Percentiles rank a stretch among this genome's conserved stretches.
Evolutionary conservation across 495 filamentous ascomycete genomes (phyloP).

Genomic region (Antarctomyces pellizariae): DNA sequence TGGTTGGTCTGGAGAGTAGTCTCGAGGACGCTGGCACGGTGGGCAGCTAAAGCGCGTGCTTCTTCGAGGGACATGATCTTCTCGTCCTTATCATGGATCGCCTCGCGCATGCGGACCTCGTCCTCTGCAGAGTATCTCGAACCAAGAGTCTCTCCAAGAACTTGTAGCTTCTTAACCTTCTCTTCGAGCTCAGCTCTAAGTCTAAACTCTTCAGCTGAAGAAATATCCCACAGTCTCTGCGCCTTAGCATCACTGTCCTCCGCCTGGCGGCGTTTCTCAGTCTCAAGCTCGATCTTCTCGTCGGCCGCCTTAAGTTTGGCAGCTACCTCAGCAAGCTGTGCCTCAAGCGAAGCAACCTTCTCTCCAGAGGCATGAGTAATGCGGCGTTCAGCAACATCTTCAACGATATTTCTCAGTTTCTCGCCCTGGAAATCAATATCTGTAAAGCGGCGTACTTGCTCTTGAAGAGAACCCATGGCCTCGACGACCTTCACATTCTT

Average conservation of each 20-base stretch:
- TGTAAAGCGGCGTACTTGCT: conserved; percentile 21
- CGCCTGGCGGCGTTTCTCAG: conserved; percentile 36
- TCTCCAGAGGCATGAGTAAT: conserved; percentile 19
- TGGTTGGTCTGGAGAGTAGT: conserved; percentile 38
- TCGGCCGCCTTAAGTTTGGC: conserved; percentile 24
- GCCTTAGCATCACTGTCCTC: conserved; percentile 53
- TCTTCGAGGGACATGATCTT: conserved; percentile 18
- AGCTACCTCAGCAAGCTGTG: conserved; percentile 21
- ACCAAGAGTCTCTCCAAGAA: no score
- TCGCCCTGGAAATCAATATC: conserved; percentile 24
- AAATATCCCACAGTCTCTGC: conserved; percentile 40
- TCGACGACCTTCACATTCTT: conserved; percentile 17
- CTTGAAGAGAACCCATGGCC: conserved; percentile 25
- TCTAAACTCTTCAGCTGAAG: conserved; percentile 44
- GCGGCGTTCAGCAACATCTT: conserved; percentile 29
- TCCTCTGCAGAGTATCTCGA: no score
- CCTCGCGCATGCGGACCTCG: conserved; percentile 10
- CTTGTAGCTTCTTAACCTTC: no score
- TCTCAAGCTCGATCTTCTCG: conserved; percentile 32
- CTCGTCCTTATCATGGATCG: conserved; percentile 9
- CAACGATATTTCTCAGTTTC: conserved; percentile 31
- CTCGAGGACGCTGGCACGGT: conserved; percentile 37
- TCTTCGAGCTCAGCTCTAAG: conserved; percentile 47
- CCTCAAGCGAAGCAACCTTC: conserved; percentile 17
- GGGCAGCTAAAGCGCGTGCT: conserved; percentile 23